These are phyloP conservation scores for Inga laurina DNA, from an alignment of 306 rosid genomes.

Conservation along the genomic window DNA sequence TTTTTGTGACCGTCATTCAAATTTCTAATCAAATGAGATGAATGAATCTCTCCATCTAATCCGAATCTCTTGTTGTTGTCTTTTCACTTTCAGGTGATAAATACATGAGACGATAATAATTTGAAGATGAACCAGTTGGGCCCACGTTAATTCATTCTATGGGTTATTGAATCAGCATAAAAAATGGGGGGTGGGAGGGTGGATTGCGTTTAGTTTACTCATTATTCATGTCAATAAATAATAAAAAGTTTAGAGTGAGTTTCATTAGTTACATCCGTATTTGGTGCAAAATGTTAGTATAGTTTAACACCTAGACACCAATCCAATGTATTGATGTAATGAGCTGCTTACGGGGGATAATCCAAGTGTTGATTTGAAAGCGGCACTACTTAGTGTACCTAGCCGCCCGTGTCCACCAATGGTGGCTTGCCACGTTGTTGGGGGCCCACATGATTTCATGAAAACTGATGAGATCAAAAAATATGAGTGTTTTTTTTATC, in stretches of 20 bases:
- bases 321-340: background rate
- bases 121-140: background rate
- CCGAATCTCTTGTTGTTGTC: background rate
- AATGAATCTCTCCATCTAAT: background rate
- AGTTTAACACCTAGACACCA: background rate
- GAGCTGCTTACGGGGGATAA: background rate
- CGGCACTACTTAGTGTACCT: background rate
- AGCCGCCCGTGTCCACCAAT: background rate
- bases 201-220: no score
- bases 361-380: background rate
- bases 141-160: background rate
- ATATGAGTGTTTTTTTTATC: no score
- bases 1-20: background rate
- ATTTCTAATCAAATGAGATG: background rate
- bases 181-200: background rate
- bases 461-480: background rate
- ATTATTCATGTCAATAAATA: background rate
- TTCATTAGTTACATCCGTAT: no score
- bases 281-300: no score
- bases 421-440: background rate
- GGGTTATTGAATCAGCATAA: background rate
- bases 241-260: background rate
- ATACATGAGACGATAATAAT: background rate
- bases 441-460: background rate
- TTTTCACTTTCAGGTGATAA: background rate